Base-by-base conservation (phyloP, 495 filamentous ascomycete species). In the Penicillium steckii region DNA sequence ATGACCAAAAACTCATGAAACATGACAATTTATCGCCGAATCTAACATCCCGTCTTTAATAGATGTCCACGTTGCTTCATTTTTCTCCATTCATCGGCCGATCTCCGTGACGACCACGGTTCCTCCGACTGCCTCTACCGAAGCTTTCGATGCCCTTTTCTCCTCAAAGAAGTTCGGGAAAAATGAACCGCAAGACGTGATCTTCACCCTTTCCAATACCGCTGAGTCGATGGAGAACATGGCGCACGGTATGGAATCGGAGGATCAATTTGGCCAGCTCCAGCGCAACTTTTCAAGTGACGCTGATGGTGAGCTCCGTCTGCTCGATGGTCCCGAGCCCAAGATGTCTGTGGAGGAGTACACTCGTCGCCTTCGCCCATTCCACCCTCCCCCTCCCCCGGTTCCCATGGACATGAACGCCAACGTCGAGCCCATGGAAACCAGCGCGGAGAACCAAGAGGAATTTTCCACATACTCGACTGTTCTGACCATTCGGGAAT, bases 71-170 rank as follows among this genome's bases (percentile, higher is more conserved):
- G 76, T 96, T 25, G 91, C 93, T 6, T 87, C 86, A 44, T 97
- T 98, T 78, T 98, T 97, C 74, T 94, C 94, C 50, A 87, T 93
- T 54, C 91, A 98, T 75, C 84, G 94, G 46, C 94, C 94, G 4
- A 92, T 98, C 58, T 95, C 90, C 48, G 80, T 96, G 60, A 92
- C 88, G 23, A 81, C 84, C 55, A 81, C 85, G 44, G 80, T 95
- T 43, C 93, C 93, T 35, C 83, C 85, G 32, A 72, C 82, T 10
- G 79, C 89, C 33, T 86, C 83, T 37, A 70, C 82, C 44, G 85
- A 86, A 66, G 79, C 84, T 30, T 96, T 96, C 64, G 84, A 88
- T 50, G 75, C 85, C 30, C 90, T 96, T 59, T 96, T 97, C 66
- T 75, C 83, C 23, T 61, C 72, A 18, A 76, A 69, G 58, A 57